Base-by-base conservation (phyloP, 2,329 filamentous ascomycete genomes). In the Cercospora citrullina region DNA sequence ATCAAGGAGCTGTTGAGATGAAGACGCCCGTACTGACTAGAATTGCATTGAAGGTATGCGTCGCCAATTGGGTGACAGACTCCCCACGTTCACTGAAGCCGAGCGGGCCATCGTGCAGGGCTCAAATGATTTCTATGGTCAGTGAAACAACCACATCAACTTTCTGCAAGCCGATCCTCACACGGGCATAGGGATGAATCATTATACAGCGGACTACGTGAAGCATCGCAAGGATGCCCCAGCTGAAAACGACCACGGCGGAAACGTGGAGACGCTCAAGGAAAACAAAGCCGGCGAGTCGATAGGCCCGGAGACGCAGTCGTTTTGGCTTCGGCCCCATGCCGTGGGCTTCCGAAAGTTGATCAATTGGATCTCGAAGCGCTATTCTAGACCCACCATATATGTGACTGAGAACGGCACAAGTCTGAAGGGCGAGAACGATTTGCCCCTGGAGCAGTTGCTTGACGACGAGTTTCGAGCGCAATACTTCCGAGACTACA, bases 361-460 rank as follows among this genome's bases (percentile, higher is more conserved):
- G 66, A 84, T 94, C 72, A 86, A 86, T 72, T 94, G 91, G 91
- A 84, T 94, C 69, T 91, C 88, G 77, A 88, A 91, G 77, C 87
- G 93, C 26, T 96, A 96, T 80, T 85, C 84, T 42, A 83, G 86
- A 72, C 92, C 93, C 42, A 88, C 87, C 76, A 94, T 96, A 81
- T 94, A 93, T 78, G 90, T 95, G 64, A 96, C 93, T 0, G 93
- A 96, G 83, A 96, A 94, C 79, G 93, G 93, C 48, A 96, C 92
- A 4, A 92, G 90, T 74, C 80, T 96, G 77, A 92, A 93, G 80
- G 90, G 89, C 59, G 93, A 96, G 83, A 94, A 92, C 76, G 89
- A 94, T 70, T 81, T 94, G 76, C 81, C 88, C 1, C 79, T 87
- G 26, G 88, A 92, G 69, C 75, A 91, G 80, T 88, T 95, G 68